A percentile compares a stretch with the other conserved stretches of the same genome.
phyloP scores from a whole-genome alignment of 2,329 filamentous ascomycete genomes.

The Tolypocladium ophioglossoides region DNA sequence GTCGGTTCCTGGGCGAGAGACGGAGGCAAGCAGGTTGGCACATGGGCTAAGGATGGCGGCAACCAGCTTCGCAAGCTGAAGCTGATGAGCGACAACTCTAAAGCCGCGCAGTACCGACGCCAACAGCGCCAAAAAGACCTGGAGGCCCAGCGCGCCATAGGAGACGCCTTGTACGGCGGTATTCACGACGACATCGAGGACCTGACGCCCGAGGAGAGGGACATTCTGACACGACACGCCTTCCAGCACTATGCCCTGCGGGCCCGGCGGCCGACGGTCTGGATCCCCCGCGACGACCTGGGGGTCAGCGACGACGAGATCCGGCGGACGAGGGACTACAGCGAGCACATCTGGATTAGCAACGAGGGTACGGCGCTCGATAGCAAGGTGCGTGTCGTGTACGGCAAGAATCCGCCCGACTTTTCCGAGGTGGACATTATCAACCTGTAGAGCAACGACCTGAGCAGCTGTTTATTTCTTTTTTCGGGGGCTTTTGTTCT shows the following conservation, averaged over 20 bases:
- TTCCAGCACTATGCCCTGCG: conserved; percentile 87
- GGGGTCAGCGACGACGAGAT: conserved; percentile 92
- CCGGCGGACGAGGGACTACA: conserved; percentile 62
- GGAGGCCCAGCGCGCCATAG: conserved; percentile 63
- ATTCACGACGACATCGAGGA: conserved; percentile 93
- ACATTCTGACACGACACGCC: conserved; percentile 72
- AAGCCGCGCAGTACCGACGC: conserved; percentile 36
- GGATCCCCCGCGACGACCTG: conserved; percentile 85
- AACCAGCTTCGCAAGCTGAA: conserved; percentile 37
- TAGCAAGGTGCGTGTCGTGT: conserved; percentile 71
- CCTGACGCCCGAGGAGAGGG: conserved; percentile 78
- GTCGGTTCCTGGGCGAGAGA: conserved; percentile 35
- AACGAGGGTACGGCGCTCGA: conserved; percentile 87
- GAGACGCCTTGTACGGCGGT: conserved; percentile 73
- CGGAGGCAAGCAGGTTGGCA: conserved; percentile 17
- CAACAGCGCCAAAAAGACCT: conserved; percentile 47
- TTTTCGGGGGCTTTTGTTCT: too few relatives aligned
- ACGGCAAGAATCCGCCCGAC: conserved; percentile 76
- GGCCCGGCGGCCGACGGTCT: conserved; percentile 75
- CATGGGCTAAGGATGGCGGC: conserved; percentile 31
- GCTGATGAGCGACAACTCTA: conserved; percentile 16
- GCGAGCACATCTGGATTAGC: conserved; percentile 79
- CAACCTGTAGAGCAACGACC: conserved; percentile 41
- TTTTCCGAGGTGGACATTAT: conserved; percentile 85
- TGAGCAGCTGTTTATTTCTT: background rate